Conservation (phyloP, 495 filamentous ascomycete genomes). For the Collariella sp. region DNA sequence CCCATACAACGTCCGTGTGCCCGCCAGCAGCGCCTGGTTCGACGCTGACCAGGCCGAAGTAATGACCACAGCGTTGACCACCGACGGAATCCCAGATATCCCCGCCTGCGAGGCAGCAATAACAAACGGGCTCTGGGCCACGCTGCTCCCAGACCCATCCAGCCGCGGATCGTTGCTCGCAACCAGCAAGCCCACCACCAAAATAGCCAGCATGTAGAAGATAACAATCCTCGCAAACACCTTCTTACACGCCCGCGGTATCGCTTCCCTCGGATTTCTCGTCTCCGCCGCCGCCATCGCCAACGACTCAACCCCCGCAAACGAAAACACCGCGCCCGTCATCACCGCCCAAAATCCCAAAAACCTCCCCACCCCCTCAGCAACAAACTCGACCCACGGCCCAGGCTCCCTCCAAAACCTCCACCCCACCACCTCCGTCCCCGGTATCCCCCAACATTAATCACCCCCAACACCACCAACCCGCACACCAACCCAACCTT, state of each 20-base stretch:
- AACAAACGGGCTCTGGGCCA: conserved; percentile 63
- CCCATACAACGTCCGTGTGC: conserved; percentile 54
- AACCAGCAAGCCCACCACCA: conserved; percentile 68
- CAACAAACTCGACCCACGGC: conserved; percentile 55
- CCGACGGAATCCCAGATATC: conserved; percentile 50
- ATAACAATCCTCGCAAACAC: conserved; percentile 64
- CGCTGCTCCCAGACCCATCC: conserved; percentile 31
- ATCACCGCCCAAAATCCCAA: conserved; percentile 54
- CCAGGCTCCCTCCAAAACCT: conserved; percentile 62
- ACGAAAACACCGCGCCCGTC: conserved; percentile 51
- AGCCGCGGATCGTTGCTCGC: conserved; percentile 49
- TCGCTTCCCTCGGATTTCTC: conserved; percentile 58
- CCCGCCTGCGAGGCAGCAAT: conserved; percentile 60
- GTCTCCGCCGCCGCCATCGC: conserved; percentile 69
- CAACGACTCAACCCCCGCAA: conserved; percentile 48
- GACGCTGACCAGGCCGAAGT: conserved; percentile 64
- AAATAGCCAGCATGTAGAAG: conserved; percentile 61
- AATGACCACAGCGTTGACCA: conserved; percentile 62
- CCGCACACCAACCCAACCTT: conserved; percentile 59
- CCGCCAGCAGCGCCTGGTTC: conserved; percentile 54
- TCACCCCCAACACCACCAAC: conserved; percentile 58
- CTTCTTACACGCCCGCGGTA: conserved; percentile 61
- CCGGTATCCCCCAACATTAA: conserved; percentile 54
- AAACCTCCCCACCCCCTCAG: conserved; percentile 43
- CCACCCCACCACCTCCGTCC: conserved; percentile 52